phyloP scores from a whole-genome alignment of 768 basidiomycete species.

The Xerocomellus dryophilus region DNA sequence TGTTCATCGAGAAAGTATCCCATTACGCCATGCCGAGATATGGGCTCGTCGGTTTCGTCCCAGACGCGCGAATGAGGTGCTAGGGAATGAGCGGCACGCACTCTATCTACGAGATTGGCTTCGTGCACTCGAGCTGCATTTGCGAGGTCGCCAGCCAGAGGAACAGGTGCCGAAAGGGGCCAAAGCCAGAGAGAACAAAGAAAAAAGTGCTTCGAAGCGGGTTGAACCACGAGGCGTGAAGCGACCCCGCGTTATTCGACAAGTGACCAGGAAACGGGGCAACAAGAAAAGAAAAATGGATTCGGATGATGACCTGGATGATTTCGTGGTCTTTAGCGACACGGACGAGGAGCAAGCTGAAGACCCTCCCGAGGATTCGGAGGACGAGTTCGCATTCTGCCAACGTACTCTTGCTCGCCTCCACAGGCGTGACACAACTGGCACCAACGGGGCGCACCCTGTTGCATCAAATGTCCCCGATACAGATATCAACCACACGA shows the following conservation, averaged over 20 bases:
- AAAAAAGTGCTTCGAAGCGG: conserved; percentile 25
- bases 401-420: conserved; percentile 23
- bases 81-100: conserved; percentile 74
- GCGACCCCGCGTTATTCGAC: conserved; percentile 57
- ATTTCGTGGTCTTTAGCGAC: conserved; percentile 53
- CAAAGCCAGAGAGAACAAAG: conserved; percentile 11
- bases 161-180: neutral
- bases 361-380: conserved; percentile 37
- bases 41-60: conserved; percentile 83
- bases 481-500: conserved; percentile 4
- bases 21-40: conserved; percentile 36
- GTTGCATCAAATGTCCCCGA: neutral
- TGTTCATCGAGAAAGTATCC: conserved; percentile 10
- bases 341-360: conserved; percentile 30
- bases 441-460: neutral
- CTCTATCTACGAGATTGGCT: conserved; percentile 79
- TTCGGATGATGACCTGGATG: conserved; percentile 52
- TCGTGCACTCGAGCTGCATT: conserved; percentile 60
- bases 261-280: conserved; percentile 43
- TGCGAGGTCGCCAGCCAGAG: conserved; percentile 18
- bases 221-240: conserved; percentile 43
- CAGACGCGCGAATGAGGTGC: conserved; percentile 63
- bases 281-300: conserved; percentile 55
- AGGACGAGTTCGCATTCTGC: conserved; percentile 34
- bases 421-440: conserved; percentile 1